phyloP scores from a whole-genome alignment of 2,329 filamentous ascomycete species.

The Colletotrichum neosansevieriae region DNA sequence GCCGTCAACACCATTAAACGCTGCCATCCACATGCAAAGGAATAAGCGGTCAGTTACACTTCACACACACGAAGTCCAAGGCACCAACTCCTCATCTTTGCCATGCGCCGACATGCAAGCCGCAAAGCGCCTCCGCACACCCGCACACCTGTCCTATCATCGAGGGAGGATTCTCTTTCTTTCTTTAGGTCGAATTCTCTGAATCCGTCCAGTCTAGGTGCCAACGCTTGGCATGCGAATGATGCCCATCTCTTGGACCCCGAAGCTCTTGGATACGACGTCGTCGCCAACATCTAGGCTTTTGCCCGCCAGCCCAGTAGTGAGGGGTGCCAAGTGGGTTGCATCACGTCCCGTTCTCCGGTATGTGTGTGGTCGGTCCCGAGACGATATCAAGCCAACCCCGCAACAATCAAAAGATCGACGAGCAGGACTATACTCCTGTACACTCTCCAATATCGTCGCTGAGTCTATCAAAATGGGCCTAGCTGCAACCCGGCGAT shows the following conservation, averaged over 20 bases:
- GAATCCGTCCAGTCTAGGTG: conserved; percentile 8
- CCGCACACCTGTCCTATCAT: conserved; percentile 19
- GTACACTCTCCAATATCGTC: background rate
- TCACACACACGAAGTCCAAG: conserved; percentile 25
- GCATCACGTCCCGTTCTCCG: conserved; percentile 18
- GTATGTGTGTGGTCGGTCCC: conserved; percentile 34
- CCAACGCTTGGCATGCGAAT: conserved; percentile 16
- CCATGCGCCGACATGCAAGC: conserved; percentile 16
- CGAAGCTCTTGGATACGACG: conserved; percentile 2
- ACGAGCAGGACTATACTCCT: background rate
- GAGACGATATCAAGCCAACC: conserved; percentile 15
- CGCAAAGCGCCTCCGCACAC: conserved; percentile 1
- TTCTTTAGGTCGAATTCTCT: background rate
- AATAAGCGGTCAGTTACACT: conserved; percentile 26
- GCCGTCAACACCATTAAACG: conserved; percentile 9
- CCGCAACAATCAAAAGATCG: conserved; percentile 23
- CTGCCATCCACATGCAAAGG: conserved; percentile 8
- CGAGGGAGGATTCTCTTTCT: background rate
- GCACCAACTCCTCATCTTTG: conserved; percentile 1
- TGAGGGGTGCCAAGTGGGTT: conserved; percentile 32
- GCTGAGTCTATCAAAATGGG: background rate
- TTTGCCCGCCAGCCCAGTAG: background rate
- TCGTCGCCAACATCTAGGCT: background rate
- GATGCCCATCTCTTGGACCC: conserved; percentile 1
- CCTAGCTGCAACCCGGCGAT: background rate